Conservation (phyloP, 1,139 yeast genomes). For the Wickerhamiella infanticola region DNA sequence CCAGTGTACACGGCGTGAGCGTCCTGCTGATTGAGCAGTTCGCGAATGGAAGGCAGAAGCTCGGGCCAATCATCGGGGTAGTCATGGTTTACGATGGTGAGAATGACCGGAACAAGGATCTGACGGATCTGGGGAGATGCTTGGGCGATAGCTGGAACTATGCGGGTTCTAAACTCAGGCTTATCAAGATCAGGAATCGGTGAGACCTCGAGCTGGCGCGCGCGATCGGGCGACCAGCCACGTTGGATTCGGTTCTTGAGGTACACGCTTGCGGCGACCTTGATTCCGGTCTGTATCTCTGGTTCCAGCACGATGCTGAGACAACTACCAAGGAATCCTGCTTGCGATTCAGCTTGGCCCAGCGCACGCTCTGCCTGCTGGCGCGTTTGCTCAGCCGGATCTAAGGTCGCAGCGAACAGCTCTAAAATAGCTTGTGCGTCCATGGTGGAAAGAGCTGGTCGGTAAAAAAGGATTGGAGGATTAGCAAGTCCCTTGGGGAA, state of each 20-base stretch:
- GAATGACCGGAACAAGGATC: slow-evolving; percentile 58
- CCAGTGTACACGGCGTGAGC: slow-evolving; percentile 58
- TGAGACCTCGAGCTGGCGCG: slow-evolving; percentile 16
- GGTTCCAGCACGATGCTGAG: slow-evolving; percentile 52
- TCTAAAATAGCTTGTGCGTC: slow-evolving; percentile 51
- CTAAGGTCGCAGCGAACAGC: slow-evolving; percentile 72
- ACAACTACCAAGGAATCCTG: slow-evolving; percentile 77
- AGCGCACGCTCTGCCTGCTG: slow-evolving; percentile 56
- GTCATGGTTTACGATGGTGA: slow-evolving; percentile 50
- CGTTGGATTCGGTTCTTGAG: slow-evolving; percentile 61
- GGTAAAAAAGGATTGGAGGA: background rate
- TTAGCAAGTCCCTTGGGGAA: background rate
- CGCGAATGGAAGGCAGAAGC: slow-evolving; percentile 43
- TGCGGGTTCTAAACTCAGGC: slow-evolving; percentile 48
- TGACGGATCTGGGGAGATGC: slow-evolving; percentile 31
- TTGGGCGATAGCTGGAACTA: slow-evolving; percentile 34
- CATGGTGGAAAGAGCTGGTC: slow-evolving; percentile 28
- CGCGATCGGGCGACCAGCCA: slow-evolving; percentile 37
- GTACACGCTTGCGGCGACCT: slow-evolving; percentile 73
- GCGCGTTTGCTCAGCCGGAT: slow-evolving; percentile 48
- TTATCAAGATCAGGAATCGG: slow-evolving; percentile 53
- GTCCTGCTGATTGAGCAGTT: slow-evolving; percentile 40
- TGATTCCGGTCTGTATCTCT: slow-evolving; percentile 40
- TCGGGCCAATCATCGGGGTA: slow-evolving; percentile 60
- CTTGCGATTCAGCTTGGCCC: slow-evolving; percentile 36